Evolutionary conservation across 805 yeast species (phyloP).

Genomic region (Metschnikowia lunata): DNA sequence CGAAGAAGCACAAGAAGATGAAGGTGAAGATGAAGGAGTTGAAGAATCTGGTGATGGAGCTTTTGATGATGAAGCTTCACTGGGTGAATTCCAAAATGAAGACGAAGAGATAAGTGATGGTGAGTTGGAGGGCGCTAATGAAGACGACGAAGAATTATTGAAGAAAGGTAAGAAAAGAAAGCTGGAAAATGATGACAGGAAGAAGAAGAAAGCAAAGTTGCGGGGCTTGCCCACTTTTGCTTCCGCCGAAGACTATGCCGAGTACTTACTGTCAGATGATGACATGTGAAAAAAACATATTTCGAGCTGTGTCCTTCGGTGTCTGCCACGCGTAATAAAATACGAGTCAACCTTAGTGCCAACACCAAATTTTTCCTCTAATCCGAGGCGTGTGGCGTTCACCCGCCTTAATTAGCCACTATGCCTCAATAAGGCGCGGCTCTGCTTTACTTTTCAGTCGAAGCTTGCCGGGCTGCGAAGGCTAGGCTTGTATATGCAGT

Average conservation of each 20-base stretch:
- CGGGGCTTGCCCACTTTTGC: constrained; percentile 81
- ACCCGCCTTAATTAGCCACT: no score
- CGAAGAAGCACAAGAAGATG: constrained; percentile 19
- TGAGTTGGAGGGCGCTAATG: constrained; percentile 8
- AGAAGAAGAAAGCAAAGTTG: constrained; percentile 51
- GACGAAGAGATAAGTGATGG: constrained; percentile 2
- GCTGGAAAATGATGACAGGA: constrained; percentile 20
- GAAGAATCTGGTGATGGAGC: constrained; percentile 26
- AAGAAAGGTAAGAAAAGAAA: constrained; percentile 33
- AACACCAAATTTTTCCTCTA: no score
- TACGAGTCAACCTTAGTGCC: no score
- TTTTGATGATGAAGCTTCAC: not conserved
- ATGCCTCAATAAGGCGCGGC: no score
- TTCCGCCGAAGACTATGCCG: constrained; percentile 79
- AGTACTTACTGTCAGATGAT: constrained; percentile 64
- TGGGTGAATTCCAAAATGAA: not conserved
- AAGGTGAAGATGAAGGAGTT: constrained; percentile 28
- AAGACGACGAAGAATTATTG: not conserved
- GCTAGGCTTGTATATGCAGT: no score
- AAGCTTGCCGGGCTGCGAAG: no score
- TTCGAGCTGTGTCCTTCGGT: no score
- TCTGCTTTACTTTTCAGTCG: no score
- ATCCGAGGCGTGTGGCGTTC: no score
- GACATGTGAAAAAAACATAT: constrained; percentile 28
- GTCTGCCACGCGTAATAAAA: no score